Conservation (phyloP, 192 early-diverging fungal genomes). For the Coemansia sp. region DNA sequence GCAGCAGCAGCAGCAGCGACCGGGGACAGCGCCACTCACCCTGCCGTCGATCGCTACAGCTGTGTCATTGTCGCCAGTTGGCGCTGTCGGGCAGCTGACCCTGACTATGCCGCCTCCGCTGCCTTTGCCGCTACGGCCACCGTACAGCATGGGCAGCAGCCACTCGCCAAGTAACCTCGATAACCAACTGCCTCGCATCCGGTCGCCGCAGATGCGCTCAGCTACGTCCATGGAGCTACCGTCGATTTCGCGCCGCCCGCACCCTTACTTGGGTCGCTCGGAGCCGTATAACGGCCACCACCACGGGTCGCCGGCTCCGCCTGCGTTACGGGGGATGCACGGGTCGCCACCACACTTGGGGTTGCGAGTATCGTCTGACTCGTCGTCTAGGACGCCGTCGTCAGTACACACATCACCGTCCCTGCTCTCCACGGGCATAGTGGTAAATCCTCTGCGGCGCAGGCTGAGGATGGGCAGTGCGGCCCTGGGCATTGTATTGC, state of each 20-base stretch:
- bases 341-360: constrained; percentile 7
- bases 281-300: constrained; percentile 7
- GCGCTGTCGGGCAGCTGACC: neutral
- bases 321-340: neutral
- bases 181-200: constrained; percentile 44
- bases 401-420: constrained; percentile 1
- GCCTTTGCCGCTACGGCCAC: constrained; percentile 20
- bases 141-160: constrained; percentile 31
- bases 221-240: constrained; percentile 35
- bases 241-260: constrained; percentile 40
- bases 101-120: constrained; percentile 18
- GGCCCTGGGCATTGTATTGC: constrained; percentile 44
- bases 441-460: constrained; percentile 18
- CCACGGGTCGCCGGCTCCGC: constrained; percentile 5
- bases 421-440: constrained; percentile 4
- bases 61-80: constrained; percentile 6
- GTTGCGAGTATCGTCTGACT: constrained; percentile 1
- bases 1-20: neutral
- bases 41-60: constrained; percentile 42
- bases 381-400: neutral
- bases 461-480: constrained; percentile 25
- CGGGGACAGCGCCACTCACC: neutral
- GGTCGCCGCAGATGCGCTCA: constrained; percentile 34
- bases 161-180: constrained; percentile 22
- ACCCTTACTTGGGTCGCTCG: constrained; percentile 31